Conservation (phyloP, 805 yeast species). For the Candida taoyuanica region DNA sequence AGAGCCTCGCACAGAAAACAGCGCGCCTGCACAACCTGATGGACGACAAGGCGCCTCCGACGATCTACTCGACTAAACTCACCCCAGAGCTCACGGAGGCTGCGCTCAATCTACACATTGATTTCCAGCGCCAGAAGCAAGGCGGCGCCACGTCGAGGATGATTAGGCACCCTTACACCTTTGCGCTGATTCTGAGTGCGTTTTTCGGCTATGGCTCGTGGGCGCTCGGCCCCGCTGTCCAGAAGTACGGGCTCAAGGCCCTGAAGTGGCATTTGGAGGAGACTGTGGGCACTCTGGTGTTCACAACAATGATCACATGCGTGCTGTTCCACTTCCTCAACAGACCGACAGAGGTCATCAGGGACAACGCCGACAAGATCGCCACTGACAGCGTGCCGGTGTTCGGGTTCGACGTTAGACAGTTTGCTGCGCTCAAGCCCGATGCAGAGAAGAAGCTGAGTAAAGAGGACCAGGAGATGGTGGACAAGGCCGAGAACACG, state of each 20-base stretch:
- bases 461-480: constrained; percentile 25
- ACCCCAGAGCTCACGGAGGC: constrained; percentile 58
- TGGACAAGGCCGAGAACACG: constrained; percentile 42
- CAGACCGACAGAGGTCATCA: constrained; percentile 46
- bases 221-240: constrained; percentile 14
- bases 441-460: constrained; percentile 18
- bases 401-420: constrained; percentile 49
- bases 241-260: constrained; percentile 15
- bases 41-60: constrained; percentile 46
- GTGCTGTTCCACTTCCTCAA: constrained; percentile 37
- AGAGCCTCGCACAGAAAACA: constrained; percentile 38
- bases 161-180: constrained; percentile 42
- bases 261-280: constrained; percentile 19
- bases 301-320: constrained; percentile 34
- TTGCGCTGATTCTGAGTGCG: constrained; percentile 21
- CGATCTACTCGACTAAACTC: constrained; percentile 44
- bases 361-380: constrained; percentile 32
- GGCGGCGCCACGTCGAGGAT: constrained; percentile 30
- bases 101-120: constrained; percentile 59
- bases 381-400: constrained; percentile 34
- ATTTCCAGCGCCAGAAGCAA: constrained; percentile 34
- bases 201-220: constrained; percentile 9
- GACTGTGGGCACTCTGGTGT: constrained; percentile 31
- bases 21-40: constrained; percentile 53
- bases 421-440: constrained; percentile 36